Conservation (phyloP, 2,329 filamentous ascomycete species). For the Aspergillus carbonarius region DNA sequence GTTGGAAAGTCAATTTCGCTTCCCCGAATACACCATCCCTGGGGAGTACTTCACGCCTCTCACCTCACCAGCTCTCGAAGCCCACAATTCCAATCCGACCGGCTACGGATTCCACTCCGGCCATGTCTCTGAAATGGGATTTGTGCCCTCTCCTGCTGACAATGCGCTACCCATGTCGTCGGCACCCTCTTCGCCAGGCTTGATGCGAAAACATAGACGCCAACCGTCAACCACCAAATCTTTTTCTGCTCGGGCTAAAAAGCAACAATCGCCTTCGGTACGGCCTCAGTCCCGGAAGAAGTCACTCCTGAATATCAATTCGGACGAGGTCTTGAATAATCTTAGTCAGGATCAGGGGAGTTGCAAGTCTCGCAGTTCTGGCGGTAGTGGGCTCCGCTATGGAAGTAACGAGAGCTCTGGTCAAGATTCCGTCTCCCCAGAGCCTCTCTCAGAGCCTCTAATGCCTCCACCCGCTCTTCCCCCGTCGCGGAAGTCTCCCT, state of each 20-base stretch:
- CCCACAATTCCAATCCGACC: slow-evolving; percentile 40
- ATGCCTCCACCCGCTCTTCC: slow-evolving; percentile 53
- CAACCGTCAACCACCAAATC: slow-evolving; percentile 37
- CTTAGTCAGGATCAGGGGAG: slow-evolving; percentile 37
- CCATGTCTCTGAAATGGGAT: slow-evolving; percentile 41
- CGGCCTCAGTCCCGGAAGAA: slow-evolving; percentile 42
- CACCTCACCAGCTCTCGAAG: slow-evolving; percentile 52
- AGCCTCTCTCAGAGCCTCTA: slow-evolving; percentile 50
- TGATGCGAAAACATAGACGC: slow-evolving; percentile 40
- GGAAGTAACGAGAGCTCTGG: slow-evolving; percentile 47
- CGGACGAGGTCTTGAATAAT: slow-evolving; percentile 35
- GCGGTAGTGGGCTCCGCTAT: slow-evolving; percentile 31
- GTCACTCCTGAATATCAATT: slow-evolving; percentile 30
- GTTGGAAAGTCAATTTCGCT: slow-evolving; percentile 47
- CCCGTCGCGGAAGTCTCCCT: slow-evolving; percentile 41
- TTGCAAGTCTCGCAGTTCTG: slow-evolving; percentile 26
- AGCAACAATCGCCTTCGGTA: slow-evolving; percentile 47
- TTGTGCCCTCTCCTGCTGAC: slow-evolving; percentile 44
- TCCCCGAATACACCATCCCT: slow-evolving; percentile 49
- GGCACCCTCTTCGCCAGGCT: slow-evolving; percentile 34
- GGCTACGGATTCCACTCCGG: slow-evolving; percentile 37
- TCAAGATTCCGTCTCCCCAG: slow-evolving; percentile 51
- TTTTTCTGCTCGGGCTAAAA: slow-evolving; percentile 35
- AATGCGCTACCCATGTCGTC: slow-evolving; percentile 34
- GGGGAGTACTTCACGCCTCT: slow-evolving; percentile 53